Base-by-base conservation (phyloP, 441 rosid species). In the Erysimum cheiri region DNA sequence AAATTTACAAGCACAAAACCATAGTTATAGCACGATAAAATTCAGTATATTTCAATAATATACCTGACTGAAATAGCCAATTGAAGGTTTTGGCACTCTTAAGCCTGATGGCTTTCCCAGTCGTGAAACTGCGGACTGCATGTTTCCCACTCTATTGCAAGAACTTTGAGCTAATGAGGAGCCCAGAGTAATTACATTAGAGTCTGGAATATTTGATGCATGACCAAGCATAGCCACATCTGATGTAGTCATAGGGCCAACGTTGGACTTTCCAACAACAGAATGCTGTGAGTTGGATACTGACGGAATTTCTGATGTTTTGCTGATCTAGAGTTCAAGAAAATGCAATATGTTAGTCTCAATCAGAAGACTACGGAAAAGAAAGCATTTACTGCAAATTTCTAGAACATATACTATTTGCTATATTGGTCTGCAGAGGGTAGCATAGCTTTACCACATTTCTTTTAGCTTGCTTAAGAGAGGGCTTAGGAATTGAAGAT, bases 51-150 rank as follows among this genome's bases (percentile, higher is more conserved):
- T 58, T 8, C n/a, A 56, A 52, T 60, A 57, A 63, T 70, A 43
- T 72, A 94, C 99, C 97, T 86, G 86, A 71, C 72, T 69, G 81
- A 94, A 94, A 77, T 86, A 92, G 71, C 97, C 85, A 72, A 92
- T 59, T 56, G 99, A 92, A 56, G 99, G 98, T 37, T 93, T 88
- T 60, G 98, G 99, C 88, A 76, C 81, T 79, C 98, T 86, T 78
- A 94, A 83, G 69, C 98, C 94, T 60, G 98, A 86, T 72, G 94
- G 87, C 76, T 88, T 90, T 64, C 82, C 81, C 40, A 50, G 48
- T 76, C 59, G 88, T 9, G 76, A 63, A 70, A 79, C 78, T 59
- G 79, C 52, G 56, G 28, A 19, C 69, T 60, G 85, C 71, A 29
- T 65, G 66, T 64, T 76, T 61, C 60, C 82, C 65, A 60, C 62